These are phyloP conservation scores for Cotoneaster glaucophyllus DNA, from an alignment of 306 rosid genomes.

Conservation along the genomic window DNA sequence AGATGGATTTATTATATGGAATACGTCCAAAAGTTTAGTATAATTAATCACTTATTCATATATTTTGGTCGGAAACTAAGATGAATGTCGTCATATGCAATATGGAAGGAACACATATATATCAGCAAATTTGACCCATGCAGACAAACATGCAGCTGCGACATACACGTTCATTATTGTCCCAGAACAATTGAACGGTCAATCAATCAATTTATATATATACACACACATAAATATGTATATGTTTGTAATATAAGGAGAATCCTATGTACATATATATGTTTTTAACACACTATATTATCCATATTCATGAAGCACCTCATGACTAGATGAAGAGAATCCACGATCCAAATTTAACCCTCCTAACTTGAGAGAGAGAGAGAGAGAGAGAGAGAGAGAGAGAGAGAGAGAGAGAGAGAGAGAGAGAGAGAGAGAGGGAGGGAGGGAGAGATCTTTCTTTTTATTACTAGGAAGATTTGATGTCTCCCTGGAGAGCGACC, in stretches of 20 bases:
- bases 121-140: not conserved
- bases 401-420: slow-evolving; percentile 1
- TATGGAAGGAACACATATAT: slow-evolving; percentile 2
- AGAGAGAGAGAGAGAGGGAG: slow-evolving; percentile 7
- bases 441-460: slow-evolving; percentile 7
- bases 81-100: not conserved
- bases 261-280: slow-evolving; percentile 8
- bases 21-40: not conserved
- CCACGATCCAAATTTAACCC: not conserved
- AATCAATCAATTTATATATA: not conserved
- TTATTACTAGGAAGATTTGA: not conserved
- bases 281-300: not conserved
- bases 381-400: slow-evolving; percentile 3
- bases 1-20: not conserved
- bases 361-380: not conserved
- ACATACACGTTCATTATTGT: slow-evolving; percentile 15
- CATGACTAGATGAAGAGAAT: slow-evolving; percentile 22
- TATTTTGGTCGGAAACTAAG: slow-evolving; percentile 8
- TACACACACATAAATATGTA: not conserved
- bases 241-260: not conserved
- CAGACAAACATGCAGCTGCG: slow-evolving; percentile 9
- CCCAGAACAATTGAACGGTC: slow-evolving; percentile 2
- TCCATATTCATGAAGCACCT: slow-evolving; percentile 12
- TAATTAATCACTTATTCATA: not conserved
- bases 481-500: slow-evolving; percentile 17